These are phyloP conservation scores for Solanum habrochaites DNA, from an alignment of 257 asterid genomes.

Conservation along the genomic window DNA sequence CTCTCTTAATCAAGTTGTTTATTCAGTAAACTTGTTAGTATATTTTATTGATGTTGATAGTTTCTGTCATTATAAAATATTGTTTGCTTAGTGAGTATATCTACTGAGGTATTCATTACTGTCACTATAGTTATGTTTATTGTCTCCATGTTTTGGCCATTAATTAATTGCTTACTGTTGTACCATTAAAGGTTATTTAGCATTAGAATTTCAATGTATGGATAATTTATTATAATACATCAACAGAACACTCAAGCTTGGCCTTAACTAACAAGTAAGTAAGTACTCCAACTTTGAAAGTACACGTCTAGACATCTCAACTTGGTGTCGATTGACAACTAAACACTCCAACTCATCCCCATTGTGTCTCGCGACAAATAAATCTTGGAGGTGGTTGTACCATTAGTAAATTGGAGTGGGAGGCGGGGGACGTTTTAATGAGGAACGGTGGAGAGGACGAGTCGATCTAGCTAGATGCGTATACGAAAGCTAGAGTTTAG, in stretches of 20 bases:
- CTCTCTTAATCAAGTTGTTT: constrained; percentile 6
- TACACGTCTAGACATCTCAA: neutral
- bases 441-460: neutral
- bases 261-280: neutral
- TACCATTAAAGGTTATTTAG: neutral
- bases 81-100: neutral
- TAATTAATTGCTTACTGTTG: neutral
- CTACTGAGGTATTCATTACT: neutral
- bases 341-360: neutral
- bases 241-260: neutral
- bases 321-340: neutral
- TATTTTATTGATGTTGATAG: constrained; percentile 4
- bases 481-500: neutral
- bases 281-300: neutral
- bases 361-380: neutral
- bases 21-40: neutral
- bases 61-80: neutral
- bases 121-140: constrained; percentile 4
- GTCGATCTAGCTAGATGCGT: neutral
- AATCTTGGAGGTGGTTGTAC: neutral
- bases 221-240: neutral
- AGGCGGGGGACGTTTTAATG: too few species aligned
- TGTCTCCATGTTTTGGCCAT: constrained; percentile 1
- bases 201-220: neutral
- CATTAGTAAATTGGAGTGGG: too few species aligned